These are phyloP conservation scores for Papiliotrema laurentii DNA, from an alignment of 1,284 basidiomycete genomes.

Conservation along the genomic window DNA sequence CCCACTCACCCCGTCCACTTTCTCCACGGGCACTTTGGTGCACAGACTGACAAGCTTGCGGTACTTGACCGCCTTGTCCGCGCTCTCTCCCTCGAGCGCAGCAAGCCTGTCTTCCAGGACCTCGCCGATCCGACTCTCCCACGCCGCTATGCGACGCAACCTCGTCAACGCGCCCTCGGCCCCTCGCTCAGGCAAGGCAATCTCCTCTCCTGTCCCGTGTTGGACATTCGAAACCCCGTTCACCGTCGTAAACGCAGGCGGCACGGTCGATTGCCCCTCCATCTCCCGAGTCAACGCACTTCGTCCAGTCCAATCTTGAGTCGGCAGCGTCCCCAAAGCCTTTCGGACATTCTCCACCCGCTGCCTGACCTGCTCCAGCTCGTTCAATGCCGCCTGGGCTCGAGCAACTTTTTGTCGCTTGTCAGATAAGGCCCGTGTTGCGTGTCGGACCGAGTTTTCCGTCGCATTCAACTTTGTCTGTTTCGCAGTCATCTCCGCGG, in stretches of 20 bases:
- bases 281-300: slow-evolving; percentile 53
- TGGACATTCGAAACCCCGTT: neutral
- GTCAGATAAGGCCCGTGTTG: slow-evolving; percentile 83
- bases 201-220: slow-evolving; percentile 48
- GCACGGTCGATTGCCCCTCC: slow-evolving; percentile 53
- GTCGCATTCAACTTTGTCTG: slow-evolving; percentile 79
- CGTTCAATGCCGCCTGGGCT: slow-evolving; percentile 65
- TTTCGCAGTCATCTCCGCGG: slow-evolving; percentile 77
- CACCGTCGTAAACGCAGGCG: slow-evolving; percentile 8
- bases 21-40: slow-evolving; percentile 78
- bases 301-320: slow-evolving; percentile 80
- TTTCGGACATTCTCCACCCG: slow-evolving; percentile 74
- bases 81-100: slow-evolving; percentile 69
- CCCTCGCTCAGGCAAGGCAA: slow-evolving; percentile 56
- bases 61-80: slow-evolving; percentile 82
- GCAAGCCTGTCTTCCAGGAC: slow-evolving; percentile 66
- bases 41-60: slow-evolving; percentile 86
- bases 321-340: slow-evolving; percentile 57
- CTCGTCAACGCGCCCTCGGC: slow-evolving; percentile 58
- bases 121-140: slow-evolving; percentile 73
- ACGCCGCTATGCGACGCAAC: slow-evolving; percentile 68
- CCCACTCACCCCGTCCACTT: slow-evolving; percentile 75
- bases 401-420: slow-evolving; percentile 75
- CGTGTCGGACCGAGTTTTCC: slow-evolving; percentile 78
- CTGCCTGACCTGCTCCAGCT: slow-evolving; percentile 71